These are phyloP conservation scores for Flaveria robusta DNA, from an alignment of 129 eudicot species.

Conservation along the genomic window DNA sequence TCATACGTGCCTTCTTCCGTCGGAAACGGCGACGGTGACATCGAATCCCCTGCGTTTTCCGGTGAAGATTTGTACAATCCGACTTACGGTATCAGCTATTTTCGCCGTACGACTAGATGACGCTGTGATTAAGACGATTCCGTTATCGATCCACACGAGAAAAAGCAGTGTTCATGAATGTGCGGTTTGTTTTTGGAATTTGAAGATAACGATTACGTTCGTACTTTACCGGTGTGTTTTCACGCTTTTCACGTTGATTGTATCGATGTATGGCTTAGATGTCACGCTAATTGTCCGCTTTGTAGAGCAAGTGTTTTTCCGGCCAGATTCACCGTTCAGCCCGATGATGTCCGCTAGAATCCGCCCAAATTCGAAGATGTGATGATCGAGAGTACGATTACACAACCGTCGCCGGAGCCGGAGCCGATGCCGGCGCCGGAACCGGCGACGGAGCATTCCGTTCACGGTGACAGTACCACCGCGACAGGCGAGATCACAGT, in stretches of 20 bases:
- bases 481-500: slow-evolving; percentile 39
- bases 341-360: slow-evolving; percentile 92
- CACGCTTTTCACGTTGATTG: slow-evolving; percentile 95
- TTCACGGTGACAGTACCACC: slow-evolving; percentile 34
- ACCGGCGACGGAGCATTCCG: slow-evolving; percentile 11
- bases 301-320: slow-evolving; percentile 80
- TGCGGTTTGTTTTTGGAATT: slow-evolving; percentile 87
- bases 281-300: slow-evolving; percentile 92
- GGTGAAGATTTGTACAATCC: slow-evolving; percentile 49
- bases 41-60: slow-evolving; percentile 64
- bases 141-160: slow-evolving; percentile 63
- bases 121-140: slow-evolving; percentile 70
- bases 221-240: slow-evolving; percentile 83
- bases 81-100: slow-evolving; percentile 49
- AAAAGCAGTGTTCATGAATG: slow-evolving; percentile 66
- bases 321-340: slow-evolving; percentile 65
- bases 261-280: slow-evolving; percentile 86
- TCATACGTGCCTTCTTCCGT: slow-evolving; percentile 60
- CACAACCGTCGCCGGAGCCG: slow-evolving; percentile 42
- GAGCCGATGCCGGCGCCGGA: too few relatives aligned
- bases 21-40: slow-evolving; percentile 52
- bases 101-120: slow-evolving; percentile 87
- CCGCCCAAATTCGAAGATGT: slow-evolving; percentile 82
- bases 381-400: slow-evolving; percentile 54
- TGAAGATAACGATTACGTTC: slow-evolving; percentile 82